Base-by-base conservation (phyloP, 2,329 filamentous ascomycete genomes). In the Fusarium temperatum region DNA sequence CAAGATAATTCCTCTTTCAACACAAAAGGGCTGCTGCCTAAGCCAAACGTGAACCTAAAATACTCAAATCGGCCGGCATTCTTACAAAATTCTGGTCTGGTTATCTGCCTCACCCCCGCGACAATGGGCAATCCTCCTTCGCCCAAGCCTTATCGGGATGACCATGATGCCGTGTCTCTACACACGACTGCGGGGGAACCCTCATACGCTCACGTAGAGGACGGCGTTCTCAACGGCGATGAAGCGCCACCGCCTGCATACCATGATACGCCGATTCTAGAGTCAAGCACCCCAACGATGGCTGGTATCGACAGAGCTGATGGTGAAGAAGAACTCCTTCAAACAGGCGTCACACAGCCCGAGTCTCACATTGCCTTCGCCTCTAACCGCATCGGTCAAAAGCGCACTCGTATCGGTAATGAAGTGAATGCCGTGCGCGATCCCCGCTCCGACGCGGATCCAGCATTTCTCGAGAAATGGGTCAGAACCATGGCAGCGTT, bases 91-190 rank as follows among this genome's bases (percentile, higher is more conserved):
- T 17, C 15, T 35, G 32, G 14, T 2, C 14, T 35, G 32, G 14
- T 9, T 8, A 17, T 35, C 14, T 35, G 14, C 7, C 32, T 35
- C 15, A 35, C 14, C 5, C 17, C 17, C 48, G 24, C 8, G 35
- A 60, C 8, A 5, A 73, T 73, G 71, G 62, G 71, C 6, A 39
- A 36, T 4, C 65, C 61, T 51, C 51, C 54, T 17, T 61, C 61
- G 1, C 32, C 58, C 6, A 32, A 32, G 26, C 51, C 60, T 20
- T 73, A 60, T 22, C 50, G 44, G 36, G 74, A 76, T 24, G 74
- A 76, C 15, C 72, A 74, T 5, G 74, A 76, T 41, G 74, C 74
- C 18, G 24, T 76, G 30, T 76, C 74, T 17, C 18, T 76, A 18
- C 74, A 73, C 32, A 76, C 74, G 24, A 73, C 74, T 8, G 20